These are phyloP conservation scores for Oryza coarctata DNA, from an alignment of 176 grass and related monocot species.

Conservation along the genomic window DNA sequence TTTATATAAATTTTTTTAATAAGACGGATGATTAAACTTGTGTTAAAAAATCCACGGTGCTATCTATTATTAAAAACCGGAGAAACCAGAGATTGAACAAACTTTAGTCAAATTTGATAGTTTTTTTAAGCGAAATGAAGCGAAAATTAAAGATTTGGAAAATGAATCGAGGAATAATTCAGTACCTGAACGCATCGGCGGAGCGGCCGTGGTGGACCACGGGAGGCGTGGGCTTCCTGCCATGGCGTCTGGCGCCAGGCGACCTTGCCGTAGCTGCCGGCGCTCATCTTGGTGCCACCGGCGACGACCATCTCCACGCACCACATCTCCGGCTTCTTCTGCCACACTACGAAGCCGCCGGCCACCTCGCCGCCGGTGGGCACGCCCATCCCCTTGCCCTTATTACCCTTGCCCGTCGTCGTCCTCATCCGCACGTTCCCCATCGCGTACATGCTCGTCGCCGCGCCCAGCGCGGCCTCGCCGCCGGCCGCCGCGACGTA, in stretches of 20 bases:
- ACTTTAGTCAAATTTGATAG: background rate
- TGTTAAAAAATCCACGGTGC: too few relatives aligned
- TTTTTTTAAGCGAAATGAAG: background rate
- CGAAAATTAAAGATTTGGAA: background rate
- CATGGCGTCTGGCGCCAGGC: slow-evolving; percentile 83
- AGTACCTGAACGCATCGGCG: slow-evolving; percentile 55
- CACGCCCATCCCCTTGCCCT: background rate
- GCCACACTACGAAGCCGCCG: slow-evolving; percentile 86
- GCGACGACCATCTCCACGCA: slow-evolving; percentile 81
- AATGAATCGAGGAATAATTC: background rate
- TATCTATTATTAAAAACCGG: too few relatives aligned
- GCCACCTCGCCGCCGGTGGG: slow-evolving; percentile 43
- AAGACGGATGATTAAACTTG: too few relatives aligned
- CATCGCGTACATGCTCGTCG: slow-evolving; percentile 78
- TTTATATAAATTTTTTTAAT: too few relatives aligned
- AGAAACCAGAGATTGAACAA: too few relatives aligned
- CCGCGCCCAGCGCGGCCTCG: slow-evolving; percentile 58
- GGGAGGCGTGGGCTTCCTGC: slow-evolving; percentile 80
- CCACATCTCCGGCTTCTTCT: slow-evolving; percentile 76
- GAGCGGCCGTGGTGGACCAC: slow-evolving; percentile 63
- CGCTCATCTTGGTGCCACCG: slow-evolving; percentile 71
- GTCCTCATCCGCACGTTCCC: slow-evolving; percentile 73
- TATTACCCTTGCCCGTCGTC: slow-evolving; percentile 27
- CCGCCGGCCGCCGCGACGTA: slow-evolving; percentile 82
- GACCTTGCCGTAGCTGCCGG: slow-evolving; percentile 73